These are phyloP conservation scores for Globisporangium cystogenes DNA, from an alignment of 352 stramenopile species.

Conservation along the genomic window DNA sequence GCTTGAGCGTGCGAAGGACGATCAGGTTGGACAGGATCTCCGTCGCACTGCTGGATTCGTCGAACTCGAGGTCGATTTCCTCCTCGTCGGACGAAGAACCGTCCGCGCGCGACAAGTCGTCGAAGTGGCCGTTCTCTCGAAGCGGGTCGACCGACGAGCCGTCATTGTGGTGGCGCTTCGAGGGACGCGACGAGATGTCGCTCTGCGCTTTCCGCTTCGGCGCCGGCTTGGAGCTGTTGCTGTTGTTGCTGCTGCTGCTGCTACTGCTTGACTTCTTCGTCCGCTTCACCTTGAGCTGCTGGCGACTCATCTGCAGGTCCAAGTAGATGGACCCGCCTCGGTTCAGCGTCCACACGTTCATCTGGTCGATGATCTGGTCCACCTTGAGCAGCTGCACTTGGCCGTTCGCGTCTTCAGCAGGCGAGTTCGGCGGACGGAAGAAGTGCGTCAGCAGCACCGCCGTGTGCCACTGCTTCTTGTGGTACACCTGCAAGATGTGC, in stretches of 20 bases:
- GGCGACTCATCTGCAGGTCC: slow-evolving; percentile 83
- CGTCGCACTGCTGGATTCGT: slow-evolving; percentile 67
- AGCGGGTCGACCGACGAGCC: background rate
- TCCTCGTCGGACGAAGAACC: slow-evolving; percentile 44
- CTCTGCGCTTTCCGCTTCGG: slow-evolving; percentile 38
- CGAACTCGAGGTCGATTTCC: slow-evolving; percentile 57
- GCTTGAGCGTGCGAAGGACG: slow-evolving; percentile 65
- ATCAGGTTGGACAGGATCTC: slow-evolving; percentile 78
- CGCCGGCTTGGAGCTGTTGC: slow-evolving; percentile 2
- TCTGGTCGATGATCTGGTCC: slow-evolving; percentile 84
- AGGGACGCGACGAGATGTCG: slow-evolving; percentile 23
- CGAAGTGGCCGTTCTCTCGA: slow-evolving; percentile 3
- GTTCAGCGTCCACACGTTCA: slow-evolving; percentile 83
- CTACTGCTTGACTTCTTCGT: slow-evolving; percentile 31
- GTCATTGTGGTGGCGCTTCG: slow-evolving; percentile 26
- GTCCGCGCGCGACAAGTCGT: slow-evolving; percentile 11
- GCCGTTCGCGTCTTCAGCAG: slow-evolving; percentile 61
- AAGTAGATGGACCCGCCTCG: slow-evolving; percentile 82
- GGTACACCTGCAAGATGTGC: slow-evolving; percentile 75
- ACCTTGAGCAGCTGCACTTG: slow-evolving; percentile 84
- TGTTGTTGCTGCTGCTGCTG: slow-evolving; percentile 1
- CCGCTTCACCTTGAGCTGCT: slow-evolving; percentile 79
- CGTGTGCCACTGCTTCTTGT: slow-evolving; percentile 86
- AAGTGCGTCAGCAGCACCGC: slow-evolving; percentile 82
- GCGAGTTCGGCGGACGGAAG: slow-evolving; percentile 64